Percentiles rank a stretch among this genome's conserved stretches.
Evolutionary conservation across 1,139 yeast genomes (phyloP).

Genomic region (Debaryomyces coudertii): DNA sequence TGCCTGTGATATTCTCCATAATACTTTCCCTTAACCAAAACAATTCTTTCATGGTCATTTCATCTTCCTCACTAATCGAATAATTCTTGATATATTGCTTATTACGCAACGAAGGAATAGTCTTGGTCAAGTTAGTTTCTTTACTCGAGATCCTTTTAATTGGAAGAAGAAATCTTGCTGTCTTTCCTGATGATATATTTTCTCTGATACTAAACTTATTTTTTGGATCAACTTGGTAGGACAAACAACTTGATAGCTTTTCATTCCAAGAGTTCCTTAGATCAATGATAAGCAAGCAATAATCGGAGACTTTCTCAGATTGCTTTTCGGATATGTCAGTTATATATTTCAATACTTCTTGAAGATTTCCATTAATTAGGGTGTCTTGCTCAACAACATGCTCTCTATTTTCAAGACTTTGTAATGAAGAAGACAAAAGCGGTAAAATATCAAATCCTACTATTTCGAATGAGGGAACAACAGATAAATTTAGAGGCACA

Average conservation of each 20-base stretch:
- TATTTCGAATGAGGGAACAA: conserved; percentile 70
- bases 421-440: conserved; percentile 28
- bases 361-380: conserved; percentile 19
- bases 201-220: conserved; percentile 27
- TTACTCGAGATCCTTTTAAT: conserved; percentile 54
- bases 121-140: conserved; percentile 45
- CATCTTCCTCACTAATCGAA: conserved; percentile 56
- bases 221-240: conserved; percentile 20
- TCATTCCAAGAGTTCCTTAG: conserved; percentile 71
- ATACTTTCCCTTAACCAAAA: conserved; percentile 83
- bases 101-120: conserved; percentile 76
- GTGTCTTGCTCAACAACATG: background rate
- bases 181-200: conserved; percentile 49
- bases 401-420: background rate
- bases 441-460: conserved; percentile 76
- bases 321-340: conserved; percentile 20
- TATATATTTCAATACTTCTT: conserved; percentile 24
- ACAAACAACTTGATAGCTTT: conserved; percentile 30
- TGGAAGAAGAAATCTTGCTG: conserved; percentile 71
- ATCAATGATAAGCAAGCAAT: conserved; percentile 67
- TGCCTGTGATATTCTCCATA: conserved; percentile 59
- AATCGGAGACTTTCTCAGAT: conserved; percentile 45
- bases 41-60: conserved; percentile 54
- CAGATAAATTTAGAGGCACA: conserved; percentile 69
- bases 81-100: conserved; percentile 74